A percentile compares a stretch with the other conserved stretches of the same genome.
Conservation (phyloP, 352 stramenopile genomes). For the Globisporangium emineosum region DNA sequence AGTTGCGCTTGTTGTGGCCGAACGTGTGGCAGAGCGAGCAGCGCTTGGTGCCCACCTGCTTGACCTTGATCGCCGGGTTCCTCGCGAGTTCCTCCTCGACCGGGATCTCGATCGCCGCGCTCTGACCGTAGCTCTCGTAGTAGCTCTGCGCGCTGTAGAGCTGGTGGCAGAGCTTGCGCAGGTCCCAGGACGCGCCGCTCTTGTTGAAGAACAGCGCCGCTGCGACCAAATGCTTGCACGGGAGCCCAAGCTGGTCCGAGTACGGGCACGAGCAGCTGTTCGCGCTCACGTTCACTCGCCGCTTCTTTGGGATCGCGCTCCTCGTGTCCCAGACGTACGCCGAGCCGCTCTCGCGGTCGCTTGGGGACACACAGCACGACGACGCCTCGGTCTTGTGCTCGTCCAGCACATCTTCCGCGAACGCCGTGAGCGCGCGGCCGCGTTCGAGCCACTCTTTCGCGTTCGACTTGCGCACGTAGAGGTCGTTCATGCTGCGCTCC, state of each 20-base stretch:
- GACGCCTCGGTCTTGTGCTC: constrained; percentile 22
- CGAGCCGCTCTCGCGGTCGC: constrained; percentile 33
- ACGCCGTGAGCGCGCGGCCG: constrained; percentile 34
- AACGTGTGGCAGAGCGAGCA: constrained; percentile 37
- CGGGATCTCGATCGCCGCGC: constrained; percentile 34
- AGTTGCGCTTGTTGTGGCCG: constrained; percentile 47
- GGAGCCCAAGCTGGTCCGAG: constrained; percentile 29
- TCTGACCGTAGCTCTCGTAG: constrained; percentile 23
- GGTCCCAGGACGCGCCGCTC: constrained; percentile 20
- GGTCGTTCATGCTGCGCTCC: constrained; percentile 35
- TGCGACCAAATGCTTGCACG: constrained; percentile 40
- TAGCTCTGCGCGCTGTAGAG: constrained; percentile 33
- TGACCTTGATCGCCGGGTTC: constrained; percentile 25
- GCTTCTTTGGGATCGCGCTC: constrained; percentile 29
- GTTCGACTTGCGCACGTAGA: constrained; percentile 33
- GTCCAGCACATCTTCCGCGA: constrained; percentile 29
- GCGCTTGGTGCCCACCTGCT: constrained; percentile 20
- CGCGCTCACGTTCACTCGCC: constrained; percentile 33
- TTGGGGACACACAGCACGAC: constrained; percentile 36
- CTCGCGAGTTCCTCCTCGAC: constrained; percentile 41
- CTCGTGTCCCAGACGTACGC: constrained; percentile 39
- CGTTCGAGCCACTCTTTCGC: constrained; percentile 27
- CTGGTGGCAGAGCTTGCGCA: constrained; percentile 24
- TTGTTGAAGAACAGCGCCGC: constrained; percentile 36
- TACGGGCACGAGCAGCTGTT: constrained; percentile 37